Conservation (phyloP, 2,329 filamentous ascomycete species). For the Cladosporium sp. region DNA sequence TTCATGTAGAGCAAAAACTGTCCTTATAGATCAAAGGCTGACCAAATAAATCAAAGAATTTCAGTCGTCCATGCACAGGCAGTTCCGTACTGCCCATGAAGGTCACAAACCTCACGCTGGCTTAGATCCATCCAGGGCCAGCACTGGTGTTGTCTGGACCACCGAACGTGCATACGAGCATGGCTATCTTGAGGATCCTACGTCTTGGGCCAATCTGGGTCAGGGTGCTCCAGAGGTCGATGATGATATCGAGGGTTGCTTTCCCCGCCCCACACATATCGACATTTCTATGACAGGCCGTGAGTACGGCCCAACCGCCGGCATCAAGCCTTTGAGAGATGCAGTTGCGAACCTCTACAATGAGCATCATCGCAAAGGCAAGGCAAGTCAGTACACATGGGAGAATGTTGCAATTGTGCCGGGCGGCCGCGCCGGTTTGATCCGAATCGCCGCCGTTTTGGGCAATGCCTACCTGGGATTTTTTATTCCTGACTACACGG, state of each 20-base stretch:
- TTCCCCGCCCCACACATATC: constrained; percentile 72
- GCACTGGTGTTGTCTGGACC: constrained; percentile 92
- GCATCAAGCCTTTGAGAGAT: constrained; percentile 83
- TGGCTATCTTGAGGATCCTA: constrained; percentile 75
- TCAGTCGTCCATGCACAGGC: constrained; percentile 76
- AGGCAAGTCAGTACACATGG: constrained; percentile 87
- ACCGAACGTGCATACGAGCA: constrained; percentile 83
- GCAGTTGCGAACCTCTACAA: constrained; percentile 93
- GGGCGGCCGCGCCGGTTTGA: constrained; percentile 85
- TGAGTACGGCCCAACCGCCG: constrained; percentile 89
- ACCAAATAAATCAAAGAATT: constrained; percentile 53
- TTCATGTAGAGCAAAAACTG: background rate
- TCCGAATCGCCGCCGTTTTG: constrained; percentile 88
- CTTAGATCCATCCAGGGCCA: constrained; percentile 79
- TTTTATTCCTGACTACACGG: constrained; percentile 75
- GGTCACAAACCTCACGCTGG: constrained; percentile 88
- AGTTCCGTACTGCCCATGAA: constrained; percentile 86
- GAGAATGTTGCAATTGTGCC: constrained; percentile 97
- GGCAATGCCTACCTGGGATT: constrained; percentile 81
- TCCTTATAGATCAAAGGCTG: too few species aligned
- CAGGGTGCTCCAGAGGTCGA: constrained; percentile 94
- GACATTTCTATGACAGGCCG: constrained; percentile 72
- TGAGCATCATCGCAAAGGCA: constrained; percentile 80
- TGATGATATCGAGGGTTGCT: constrained; percentile 78
- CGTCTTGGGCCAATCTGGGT: constrained; percentile 85